Conservation (phyloP, 1,284 basidiomycete genomes). For the Coniophora puteana region DNA sequence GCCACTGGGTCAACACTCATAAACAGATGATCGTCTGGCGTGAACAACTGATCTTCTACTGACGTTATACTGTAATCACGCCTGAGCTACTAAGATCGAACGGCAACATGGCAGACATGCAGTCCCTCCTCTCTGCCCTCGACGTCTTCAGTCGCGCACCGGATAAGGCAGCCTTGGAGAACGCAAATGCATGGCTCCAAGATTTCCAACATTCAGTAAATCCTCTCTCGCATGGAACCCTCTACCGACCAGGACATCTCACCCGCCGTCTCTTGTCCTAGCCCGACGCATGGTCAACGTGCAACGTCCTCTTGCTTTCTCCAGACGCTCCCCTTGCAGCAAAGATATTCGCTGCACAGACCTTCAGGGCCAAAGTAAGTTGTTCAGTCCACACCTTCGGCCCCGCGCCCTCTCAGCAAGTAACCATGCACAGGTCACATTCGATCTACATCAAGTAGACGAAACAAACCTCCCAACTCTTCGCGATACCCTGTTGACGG, state of each 20-base stretch:
- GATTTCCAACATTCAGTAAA: conserved; percentile 96
- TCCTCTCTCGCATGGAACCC: conserved; percentile 65
- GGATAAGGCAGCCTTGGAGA: conserved; percentile 78
- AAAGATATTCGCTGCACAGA: conserved; percentile 95
- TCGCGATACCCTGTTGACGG: conserved; percentile 83
- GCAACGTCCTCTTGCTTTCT: conserved; percentile 85
- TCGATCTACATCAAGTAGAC: conserved; percentile 91
- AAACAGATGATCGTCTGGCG: conserved; percentile 24
- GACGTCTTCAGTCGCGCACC: conserved; percentile 76
- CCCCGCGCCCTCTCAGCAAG: conserved; percentile 10
- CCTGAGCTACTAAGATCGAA: background rate
- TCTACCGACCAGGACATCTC: conserved; percentile 54
- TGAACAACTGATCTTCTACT: conserved; percentile 21
- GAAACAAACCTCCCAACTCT: conserved; percentile 69
- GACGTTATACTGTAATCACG: conserved; percentile 19
- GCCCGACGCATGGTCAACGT: conserved; percentile 95
- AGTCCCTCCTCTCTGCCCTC: conserved; percentile 68
- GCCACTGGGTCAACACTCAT: conserved; percentile 32
- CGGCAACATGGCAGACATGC: conserved; percentile 56
- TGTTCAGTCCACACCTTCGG: conserved; percentile 13
- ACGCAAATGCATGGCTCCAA: conserved; percentile 89
- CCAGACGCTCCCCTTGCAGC: conserved; percentile 79
- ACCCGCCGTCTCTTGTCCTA: conserved; percentile 58
- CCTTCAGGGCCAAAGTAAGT: conserved; percentile 90
- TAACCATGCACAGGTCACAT: conserved; percentile 71